Conservation (phyloP, 192 early-diverging fungal genomes). For the Obelidium mucronatum region DNA sequence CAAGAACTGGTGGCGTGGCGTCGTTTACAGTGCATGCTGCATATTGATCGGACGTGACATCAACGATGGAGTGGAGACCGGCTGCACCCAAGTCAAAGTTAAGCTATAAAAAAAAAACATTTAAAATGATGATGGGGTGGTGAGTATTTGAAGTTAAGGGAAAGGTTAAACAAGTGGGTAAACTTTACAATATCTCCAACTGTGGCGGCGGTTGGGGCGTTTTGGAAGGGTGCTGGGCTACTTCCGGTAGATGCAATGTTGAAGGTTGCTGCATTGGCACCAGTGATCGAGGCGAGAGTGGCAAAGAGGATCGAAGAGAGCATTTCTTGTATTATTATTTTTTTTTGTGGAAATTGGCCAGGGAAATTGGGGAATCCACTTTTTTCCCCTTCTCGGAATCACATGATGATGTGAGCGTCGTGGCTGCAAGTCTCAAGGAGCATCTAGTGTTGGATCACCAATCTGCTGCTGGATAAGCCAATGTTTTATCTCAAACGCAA, state of each 20-base stretch:
- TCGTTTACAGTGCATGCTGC: not conserved
- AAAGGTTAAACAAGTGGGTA: not conserved
- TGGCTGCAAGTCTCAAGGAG: not conserved
- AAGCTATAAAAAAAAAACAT: conserved; percentile 3
- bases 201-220: conserved; percentile 2
- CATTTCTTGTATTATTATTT: no score
- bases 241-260: not conserved
- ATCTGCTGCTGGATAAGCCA: not conserved
- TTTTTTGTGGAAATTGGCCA: not conserved
- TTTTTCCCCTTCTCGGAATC: no score
- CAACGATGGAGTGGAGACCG: conserved; percentile 19
- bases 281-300: not conserved
- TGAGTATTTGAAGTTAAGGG: no score
- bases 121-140: no score
- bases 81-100: conserved; percentile 2
- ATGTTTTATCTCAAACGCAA: not conserved
- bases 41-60: not conserved
- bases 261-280: conserved; percentile 13
- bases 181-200: conserved; percentile 27
- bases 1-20: not conserved
- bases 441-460: not conserved
- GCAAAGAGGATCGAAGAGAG: conserved; percentile 4
- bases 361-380: not conserved
- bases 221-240: conserved; percentile 7
- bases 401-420: not conserved